Conservation (phyloP, 352 stramenopile species). For the Globisporangium takayamanum region DNA sequence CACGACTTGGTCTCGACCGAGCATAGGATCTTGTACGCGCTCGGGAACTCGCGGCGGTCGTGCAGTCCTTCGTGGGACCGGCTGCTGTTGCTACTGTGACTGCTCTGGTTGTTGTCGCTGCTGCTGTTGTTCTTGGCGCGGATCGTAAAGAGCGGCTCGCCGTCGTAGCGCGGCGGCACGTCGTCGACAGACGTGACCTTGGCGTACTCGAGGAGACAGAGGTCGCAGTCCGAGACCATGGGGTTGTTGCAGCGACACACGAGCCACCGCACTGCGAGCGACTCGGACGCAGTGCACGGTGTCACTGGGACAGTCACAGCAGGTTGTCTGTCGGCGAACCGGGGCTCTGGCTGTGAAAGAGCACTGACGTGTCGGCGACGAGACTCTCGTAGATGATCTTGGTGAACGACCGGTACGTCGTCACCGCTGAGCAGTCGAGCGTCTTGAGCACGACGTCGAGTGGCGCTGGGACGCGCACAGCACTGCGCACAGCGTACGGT, state of each 20-base stretch:
- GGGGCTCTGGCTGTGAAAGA: constrained; percentile 47
- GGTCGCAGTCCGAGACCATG: constrained; percentile 61
- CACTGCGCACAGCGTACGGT: constrained; percentile 55
- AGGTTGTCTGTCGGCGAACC: background rate
- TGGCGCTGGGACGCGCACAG: constrained; percentile 42
- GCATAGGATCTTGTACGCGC: constrained; percentile 63
- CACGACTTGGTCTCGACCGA: constrained; percentile 66
- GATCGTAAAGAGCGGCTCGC: constrained; percentile 10
- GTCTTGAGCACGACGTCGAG: constrained; percentile 50
- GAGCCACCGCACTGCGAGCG: constrained; percentile 64
- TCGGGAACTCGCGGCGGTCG: constrained; percentile 21
- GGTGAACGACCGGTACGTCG: constrained; percentile 59
- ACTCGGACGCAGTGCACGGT: constrained; percentile 18
- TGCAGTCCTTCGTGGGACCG: constrained; percentile 18
- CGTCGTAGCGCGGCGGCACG: constrained; percentile 13
- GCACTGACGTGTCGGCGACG: constrained; percentile 62
- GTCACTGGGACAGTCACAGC: background rate
- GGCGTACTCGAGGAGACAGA: constrained; percentile 70
- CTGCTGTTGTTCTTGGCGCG: constrained; percentile 31
- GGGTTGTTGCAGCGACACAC: constrained; percentile 56
- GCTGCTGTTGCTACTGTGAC: background rate
- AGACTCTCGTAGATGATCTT: constrained; percentile 71
- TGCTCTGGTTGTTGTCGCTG: constrained; percentile 8
- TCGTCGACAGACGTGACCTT: constrained; percentile 54
- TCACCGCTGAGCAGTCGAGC: constrained; percentile 48